Conservation (phyloP, 169 alveolate genomes). For the Theileria orientalis region DNA sequence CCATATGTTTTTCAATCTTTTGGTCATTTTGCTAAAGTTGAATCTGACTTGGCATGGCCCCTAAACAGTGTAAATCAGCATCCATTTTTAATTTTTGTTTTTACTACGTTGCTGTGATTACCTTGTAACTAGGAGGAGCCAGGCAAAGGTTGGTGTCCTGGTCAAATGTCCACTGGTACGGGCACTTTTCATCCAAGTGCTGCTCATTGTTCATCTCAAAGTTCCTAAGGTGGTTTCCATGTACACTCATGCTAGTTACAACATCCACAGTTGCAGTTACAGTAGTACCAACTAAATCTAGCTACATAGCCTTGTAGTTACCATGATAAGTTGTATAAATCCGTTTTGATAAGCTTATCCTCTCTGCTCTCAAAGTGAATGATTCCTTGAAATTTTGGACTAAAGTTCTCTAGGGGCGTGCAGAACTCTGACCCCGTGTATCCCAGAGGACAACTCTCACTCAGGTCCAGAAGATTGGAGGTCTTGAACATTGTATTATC, state of each 20-base stretch:
- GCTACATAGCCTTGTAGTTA: too few species aligned
- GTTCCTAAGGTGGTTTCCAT: too few species aligned
- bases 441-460: slow-evolving; percentile 55
- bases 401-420: slow-evolving; percentile 9
- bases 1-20: slow-evolving; percentile 71
- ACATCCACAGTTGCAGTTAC: neutral
- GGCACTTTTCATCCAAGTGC: slow-evolving; percentile 47
- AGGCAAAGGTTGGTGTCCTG: slow-evolving; percentile 48
- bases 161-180: slow-evolving; percentile 66
- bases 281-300: too few species aligned
- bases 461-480: slow-evolving; percentile 22
- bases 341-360: slow-evolving; percentile 28
- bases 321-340: slow-evolving; percentile 41
- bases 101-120: slow-evolving; percentile 1
- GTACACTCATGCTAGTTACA: neutral
- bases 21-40: slow-evolving; percentile 60
- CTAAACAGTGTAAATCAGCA: slow-evolving; percentile 6
- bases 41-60: slow-evolving; percentile 71
- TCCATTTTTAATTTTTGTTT: too few species aligned
- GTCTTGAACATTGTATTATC: slow-evolving; percentile 10
- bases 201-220: neutral
- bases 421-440: slow-evolving; percentile 12
- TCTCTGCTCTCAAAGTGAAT: slow-evolving; percentile 3
- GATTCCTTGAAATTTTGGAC: slow-evolving; percentile 5
- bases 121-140: slow-evolving; percentile 70